Conservation (phyloP, 495 filamentous ascomycete genomes). For the Acidomyces sp. region DNA sequence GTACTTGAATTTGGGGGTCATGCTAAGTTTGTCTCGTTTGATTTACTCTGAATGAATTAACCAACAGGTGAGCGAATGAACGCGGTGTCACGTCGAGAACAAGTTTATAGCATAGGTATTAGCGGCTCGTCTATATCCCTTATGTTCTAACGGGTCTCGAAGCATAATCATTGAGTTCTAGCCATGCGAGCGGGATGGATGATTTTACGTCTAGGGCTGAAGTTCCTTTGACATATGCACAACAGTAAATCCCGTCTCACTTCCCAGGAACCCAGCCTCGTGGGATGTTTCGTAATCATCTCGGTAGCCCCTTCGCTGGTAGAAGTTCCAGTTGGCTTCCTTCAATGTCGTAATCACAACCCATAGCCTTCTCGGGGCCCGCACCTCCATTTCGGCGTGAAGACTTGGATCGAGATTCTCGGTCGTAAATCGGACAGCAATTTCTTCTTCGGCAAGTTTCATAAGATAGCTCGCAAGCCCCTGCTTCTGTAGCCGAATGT, state of each 20-base stretch:
- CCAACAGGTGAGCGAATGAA: no score
- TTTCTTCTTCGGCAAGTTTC: slow-evolving; percentile 7
- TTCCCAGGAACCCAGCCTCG: slow-evolving; percentile 9
- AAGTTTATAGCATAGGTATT: no score
- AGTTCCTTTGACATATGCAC: slow-evolving; percentile 13
- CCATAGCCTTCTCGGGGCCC: slow-evolving; percentile 1
- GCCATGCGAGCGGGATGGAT: no score
- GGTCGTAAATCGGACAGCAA: background rate
- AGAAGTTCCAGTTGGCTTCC: slow-evolving; percentile 12
- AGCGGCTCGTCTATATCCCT: no score
- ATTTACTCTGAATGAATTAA: no score
- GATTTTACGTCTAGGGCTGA: no score
- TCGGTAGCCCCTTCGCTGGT: slow-evolving; percentile 5
- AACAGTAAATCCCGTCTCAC: slow-evolving; percentile 10
- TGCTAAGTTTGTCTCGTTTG: no score
- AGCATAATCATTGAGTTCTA: no score
- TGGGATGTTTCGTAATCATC: slow-evolving; percentile 12
- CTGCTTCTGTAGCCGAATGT: background rate
- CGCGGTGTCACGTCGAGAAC: no score
- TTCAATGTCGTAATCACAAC: slow-evolving; percentile 14
- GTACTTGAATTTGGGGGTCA: no score
- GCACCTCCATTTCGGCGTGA: background rate
- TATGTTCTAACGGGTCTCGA: no score
- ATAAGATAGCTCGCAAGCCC: slow-evolving; percentile 15
- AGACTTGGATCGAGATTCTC: background rate